Percentiles rank a stretch among this genome's conserved stretches.
Conservation (phyloP, 2,329 filamentous ascomycete species). For the Claviceps fusiformis region DNA sequence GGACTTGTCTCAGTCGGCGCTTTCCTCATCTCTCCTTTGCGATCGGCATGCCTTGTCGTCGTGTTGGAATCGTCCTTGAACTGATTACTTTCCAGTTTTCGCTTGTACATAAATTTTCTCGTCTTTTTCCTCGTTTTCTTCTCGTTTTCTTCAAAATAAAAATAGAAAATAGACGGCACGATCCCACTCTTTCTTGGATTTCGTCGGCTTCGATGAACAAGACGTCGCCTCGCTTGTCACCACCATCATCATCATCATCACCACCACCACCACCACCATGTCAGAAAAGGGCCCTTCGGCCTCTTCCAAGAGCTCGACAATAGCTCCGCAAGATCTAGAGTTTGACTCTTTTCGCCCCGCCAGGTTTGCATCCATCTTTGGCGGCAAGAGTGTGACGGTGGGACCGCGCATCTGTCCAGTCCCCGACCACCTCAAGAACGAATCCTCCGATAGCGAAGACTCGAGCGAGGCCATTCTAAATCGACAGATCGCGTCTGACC, state of each 20-base stretch:
- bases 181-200: too few species aligned
- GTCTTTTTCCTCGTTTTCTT: too few species aligned
- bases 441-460: conserved; percentile 29
- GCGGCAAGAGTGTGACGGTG: conserved; percentile 26
- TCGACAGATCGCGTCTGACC: conserved; percentile 63
- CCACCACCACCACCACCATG: conserved; percentile 14
- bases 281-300: conserved; percentile 11
- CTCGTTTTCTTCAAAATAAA: not conserved
- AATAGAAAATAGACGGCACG: too few species aligned
- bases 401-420: conserved; percentile 39
- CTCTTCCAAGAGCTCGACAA: conserved; percentile 1
- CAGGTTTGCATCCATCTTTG: conserved; percentile 22
- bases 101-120: not conserved
- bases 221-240: too few species aligned
- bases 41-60: not conserved
- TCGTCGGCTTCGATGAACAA: too few species aligned
- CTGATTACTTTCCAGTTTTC: not conserved
- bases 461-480: conserved; percentile 36
- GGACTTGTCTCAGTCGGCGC: not conserved
- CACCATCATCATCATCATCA: not conserved
- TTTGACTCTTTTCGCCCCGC: conserved; percentile 11
- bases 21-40: not conserved
- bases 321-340: conserved; percentile 13
- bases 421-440: conserved; percentile 20
- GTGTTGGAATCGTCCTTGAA: not conserved